These are phyloP conservation scores for Ogataea siamensis DNA, from an alignment of 805 yeast species.

Conservation along the genomic window DNA sequence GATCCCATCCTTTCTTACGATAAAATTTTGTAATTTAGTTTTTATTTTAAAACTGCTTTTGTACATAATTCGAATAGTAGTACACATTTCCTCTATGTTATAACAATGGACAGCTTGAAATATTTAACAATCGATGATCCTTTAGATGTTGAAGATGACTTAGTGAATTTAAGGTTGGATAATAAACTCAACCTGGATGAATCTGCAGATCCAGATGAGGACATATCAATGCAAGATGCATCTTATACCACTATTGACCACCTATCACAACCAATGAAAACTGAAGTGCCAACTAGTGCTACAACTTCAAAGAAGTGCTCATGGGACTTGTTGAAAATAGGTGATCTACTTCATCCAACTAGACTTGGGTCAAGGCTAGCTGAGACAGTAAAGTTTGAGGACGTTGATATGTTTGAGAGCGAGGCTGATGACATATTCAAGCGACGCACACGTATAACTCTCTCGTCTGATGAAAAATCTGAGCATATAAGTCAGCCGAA, in stretches of 20 bases:
- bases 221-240: slow-evolving; percentile 22
- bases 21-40: background rate
- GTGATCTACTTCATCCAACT: slow-evolving; percentile 20
- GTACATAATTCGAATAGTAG: no score
- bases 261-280: no score
- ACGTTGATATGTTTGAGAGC: background rate
- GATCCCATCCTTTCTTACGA: slow-evolving; percentile 41
- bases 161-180: slow-evolving; percentile 12
- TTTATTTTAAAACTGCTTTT: background rate
- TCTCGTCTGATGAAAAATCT: no score
- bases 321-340: background rate
- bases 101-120: no score
- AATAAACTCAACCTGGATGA: background rate
- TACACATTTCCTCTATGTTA: no score
- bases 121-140: no score
- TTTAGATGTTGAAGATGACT: slow-evolving; percentile 10
- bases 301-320: background rate
- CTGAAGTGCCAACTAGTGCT: no score
- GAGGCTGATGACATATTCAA: no score
- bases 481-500: no score
- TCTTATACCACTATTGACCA: no score
- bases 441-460: no score
- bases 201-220: slow-evolving; percentile 12
- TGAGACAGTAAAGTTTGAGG: background rate
- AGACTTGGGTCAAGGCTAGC: slow-evolving; percentile 26